Base-by-base conservation (phyloP, 2,329 filamentous ascomycete genomes). In the Colletotrichum paranaense region DNA sequence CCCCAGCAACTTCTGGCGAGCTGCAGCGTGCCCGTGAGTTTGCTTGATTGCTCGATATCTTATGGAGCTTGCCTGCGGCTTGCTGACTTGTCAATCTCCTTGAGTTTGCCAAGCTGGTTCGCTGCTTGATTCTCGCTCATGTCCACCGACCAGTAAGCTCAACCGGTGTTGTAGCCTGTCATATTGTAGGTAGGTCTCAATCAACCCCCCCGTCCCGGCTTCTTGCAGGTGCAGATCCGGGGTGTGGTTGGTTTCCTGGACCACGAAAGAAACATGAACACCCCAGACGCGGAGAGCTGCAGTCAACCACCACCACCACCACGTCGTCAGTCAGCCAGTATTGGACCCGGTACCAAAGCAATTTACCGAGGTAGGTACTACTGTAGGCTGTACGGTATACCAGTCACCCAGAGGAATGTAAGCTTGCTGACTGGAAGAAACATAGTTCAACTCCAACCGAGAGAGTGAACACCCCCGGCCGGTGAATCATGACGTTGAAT, bases 171-270 rank as follows among this genome's bases (percentile, higher is more conserved):
- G 58, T 35, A 24, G 22, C 62, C 8, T 8, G 38, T 38, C 28
- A 35, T 57, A 35, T 12, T 11, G 32, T 14, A 62, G 32, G 59
- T 35, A 60, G 35, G 46, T 49, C 35, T 19, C 32, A 28, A 42
- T 19, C 16, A 42, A 42, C 14, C 19, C 30, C 19, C 30, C 52
- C 32, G 28, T 26, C 68, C 70, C 66, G 70, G 66, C 55, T 70
- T 70, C 60, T 57, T 65, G 55, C 70, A 70, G 67, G 59, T 35
- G 70, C 67, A 73, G 67, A 73, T 73, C 67, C 60, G 67, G 70
- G 70, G 60, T 42, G 64, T 70, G 60, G 67, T 70, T 56, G 55
- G 67, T 32, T 19, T 53, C 59, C 68, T 42, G 11, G 32, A 9
- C 8, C 38, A 19, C 14, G 38, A 35, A 12, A n/a, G 24, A 16